Evolutionary conservation across 352 stramenopile genomes (phyloP), one percentile per base, ranked within the genome.

Genomic region (Elongisporangium undulatum): DNA sequence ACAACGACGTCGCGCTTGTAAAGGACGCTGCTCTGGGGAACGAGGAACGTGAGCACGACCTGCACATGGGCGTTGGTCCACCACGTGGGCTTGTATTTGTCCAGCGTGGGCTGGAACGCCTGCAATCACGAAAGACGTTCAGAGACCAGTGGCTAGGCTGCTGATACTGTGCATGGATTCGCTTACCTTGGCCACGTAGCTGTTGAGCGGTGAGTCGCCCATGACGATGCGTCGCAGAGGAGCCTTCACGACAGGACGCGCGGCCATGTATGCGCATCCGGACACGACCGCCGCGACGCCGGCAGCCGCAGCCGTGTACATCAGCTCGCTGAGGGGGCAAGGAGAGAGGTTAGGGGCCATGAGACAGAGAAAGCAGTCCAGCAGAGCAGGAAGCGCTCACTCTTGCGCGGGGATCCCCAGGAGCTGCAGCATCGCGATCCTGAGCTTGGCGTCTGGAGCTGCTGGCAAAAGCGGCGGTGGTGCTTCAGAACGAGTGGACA

Each of bases 61-160:
- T 94, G 84, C 29, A 90, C 66, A 59, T 94, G 84, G 22, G 63
- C 68, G 56, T 90, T 92, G 51, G 83, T 82, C 77, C 80, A 90
- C 84, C 84, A 94, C 24, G 82, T 84, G 12, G 84, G 82, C 54
- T 65, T 71, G 69, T 88, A 92, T 3, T 61, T 57, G 45, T 82
- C 82, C 52, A 92, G 56, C 23, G 78, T 62, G 0, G 77, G 67
- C 39, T 82, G 69, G 24, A 91, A 55, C 2, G 68, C 59, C 78
- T 87, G 51, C 2, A 55, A 21, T 39, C 21, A 56, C 16, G 48
- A 59, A 5, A 22, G 17, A 41, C 16, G 9, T 16, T 51, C 13
- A 45, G 48, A 26, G 39, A 51, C 23, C 17, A 52, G 49, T 45
- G 41, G 54, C 22, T 64, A 17, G 39, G 24, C 17, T 49, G 19